phyloP scores from a whole-genome alignment of 2,329 filamentous ascomycete species.

The Thelonectria rubi region DNA sequence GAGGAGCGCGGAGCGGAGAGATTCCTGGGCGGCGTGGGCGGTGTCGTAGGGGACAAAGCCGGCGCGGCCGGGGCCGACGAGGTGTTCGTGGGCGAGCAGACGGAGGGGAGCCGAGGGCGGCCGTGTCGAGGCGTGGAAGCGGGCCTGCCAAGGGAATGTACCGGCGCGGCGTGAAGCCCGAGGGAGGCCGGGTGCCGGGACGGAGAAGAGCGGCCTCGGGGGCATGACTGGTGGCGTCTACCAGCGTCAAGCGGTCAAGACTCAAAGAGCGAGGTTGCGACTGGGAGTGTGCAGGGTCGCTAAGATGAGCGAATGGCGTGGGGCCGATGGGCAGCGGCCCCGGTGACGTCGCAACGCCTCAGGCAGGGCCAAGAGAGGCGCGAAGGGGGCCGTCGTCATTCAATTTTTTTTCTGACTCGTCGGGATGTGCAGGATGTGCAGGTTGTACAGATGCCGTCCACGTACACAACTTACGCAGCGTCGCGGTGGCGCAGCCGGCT shows the following conservation, averaged over 20 bases:
- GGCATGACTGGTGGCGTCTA: conserved; percentile 8
- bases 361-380: too few species aligned
- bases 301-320: background rate
- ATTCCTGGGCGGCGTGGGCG: conserved; percentile 47
- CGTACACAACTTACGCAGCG: conserved; percentile 8
- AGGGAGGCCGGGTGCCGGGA: conserved; percentile 24
- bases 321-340: conserved; percentile 4
- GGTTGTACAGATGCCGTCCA: background rate
- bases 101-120: conserved; percentile 19
- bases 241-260: too few species aligned
- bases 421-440: background rate
- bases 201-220: conserved; percentile 8
- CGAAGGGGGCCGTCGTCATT: conserved; percentile 6
- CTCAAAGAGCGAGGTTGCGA: background rate
- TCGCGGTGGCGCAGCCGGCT: conserved; percentile 14
- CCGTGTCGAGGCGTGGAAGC: conserved; percentile 12
- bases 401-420: conserved; percentile 1
- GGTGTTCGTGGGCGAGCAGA: conserved; percentile 46
- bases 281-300: background rate
- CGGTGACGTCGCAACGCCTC: conserved; percentile 18
- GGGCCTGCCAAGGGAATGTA: background rate
- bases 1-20: conserved; percentile 47
- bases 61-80: conserved; percentile 32
- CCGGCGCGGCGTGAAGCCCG: conserved; percentile 25
- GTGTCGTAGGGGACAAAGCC: conserved; percentile 45